A percentile compares a stretch with the other conserved stretches of the same genome.
These are phyloP conservation scores for Erysiphe neolycopersici DNA, from an alignment of 2,329 filamentous ascomycete species.

Conservation along the genomic window DNA sequence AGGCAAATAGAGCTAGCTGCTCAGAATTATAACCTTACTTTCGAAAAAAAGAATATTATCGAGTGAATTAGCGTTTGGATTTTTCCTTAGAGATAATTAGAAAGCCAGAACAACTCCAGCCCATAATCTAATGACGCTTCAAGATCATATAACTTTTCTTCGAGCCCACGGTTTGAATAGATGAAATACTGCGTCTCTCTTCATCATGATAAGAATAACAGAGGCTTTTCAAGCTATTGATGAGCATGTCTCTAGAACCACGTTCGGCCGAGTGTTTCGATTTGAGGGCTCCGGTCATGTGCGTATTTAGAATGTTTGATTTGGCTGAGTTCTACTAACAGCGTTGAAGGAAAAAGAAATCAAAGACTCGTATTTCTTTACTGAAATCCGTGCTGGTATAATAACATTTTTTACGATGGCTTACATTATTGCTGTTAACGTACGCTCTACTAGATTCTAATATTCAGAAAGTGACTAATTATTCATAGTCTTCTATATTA, in stretches of 20 bases:
- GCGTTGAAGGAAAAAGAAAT: constrained; percentile 33
- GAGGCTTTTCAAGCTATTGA: constrained; percentile 2
- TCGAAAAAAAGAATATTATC: background rate
- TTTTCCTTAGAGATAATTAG: background rate
- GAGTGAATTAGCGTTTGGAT: background rate
- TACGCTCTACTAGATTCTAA: background rate
- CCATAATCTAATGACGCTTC: background rate
- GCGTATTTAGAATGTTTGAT: constrained; percentile 9
- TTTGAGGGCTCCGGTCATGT: constrained; percentile 42
- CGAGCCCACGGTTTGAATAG: constrained; percentile 4
- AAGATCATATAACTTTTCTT: constrained; percentile 2
- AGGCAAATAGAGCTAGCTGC: background rate
- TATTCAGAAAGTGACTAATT: constrained; percentile 7
- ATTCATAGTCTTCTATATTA: constrained; percentile 42
- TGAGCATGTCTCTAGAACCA: constrained; percentile 11
- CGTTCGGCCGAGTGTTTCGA: constrained; percentile 30
- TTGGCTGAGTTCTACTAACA: background rate
- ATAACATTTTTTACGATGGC: constrained; percentile 28
- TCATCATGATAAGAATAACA: constrained; percentile 3
- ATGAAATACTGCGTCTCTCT: constrained; percentile 1
- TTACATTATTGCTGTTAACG: constrained; percentile 19
- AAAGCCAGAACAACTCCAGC: background rate
- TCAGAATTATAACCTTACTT: background rate
- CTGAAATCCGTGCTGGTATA: constrained; percentile 50
- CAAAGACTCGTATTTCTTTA: constrained; percentile 41